phyloP scores from a whole-genome alignment of 192 early-diverging fungal genomes.

The Coemansia sp. region DNA sequence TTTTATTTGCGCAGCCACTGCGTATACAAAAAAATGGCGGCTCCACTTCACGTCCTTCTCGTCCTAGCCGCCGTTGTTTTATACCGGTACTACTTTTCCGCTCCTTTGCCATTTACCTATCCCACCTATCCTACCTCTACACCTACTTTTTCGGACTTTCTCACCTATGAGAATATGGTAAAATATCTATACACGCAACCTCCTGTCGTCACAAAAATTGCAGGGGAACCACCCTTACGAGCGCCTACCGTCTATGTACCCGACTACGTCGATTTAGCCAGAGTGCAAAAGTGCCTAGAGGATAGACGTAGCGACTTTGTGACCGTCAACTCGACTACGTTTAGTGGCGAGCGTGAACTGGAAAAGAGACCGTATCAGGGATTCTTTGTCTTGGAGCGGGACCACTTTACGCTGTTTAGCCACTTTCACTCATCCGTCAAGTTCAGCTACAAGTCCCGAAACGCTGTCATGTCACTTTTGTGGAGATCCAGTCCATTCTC shows the following conservation, averaged over 20 bases:
- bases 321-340: neutral
- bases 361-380: neutral
- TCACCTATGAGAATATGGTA: neutral
- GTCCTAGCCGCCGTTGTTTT: neutral
- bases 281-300: constrained; percentile 5
- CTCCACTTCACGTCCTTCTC: neutral
- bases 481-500: neutral
- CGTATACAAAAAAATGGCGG: neutral
- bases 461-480: constrained; percentile 5
- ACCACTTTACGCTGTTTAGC: neutral
- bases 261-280: neutral
- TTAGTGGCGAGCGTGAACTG: neutral
- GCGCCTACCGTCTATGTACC: constrained; percentile 1
- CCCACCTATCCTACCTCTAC: neutral
- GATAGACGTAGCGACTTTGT: constrained; percentile 4
- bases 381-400: constrained; percentile 2
- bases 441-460: constrained; percentile 14
- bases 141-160: neutral
- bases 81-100: neutral
- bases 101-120: neutral
- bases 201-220: neutral
- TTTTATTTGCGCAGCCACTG: constrained; percentile 7
- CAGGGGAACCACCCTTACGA: neutral
- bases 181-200: neutral
- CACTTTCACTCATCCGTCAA: neutral